Evolutionary conservation across 306 rosid species (phyloP).

Genomic region (Ammopiptanthus mongolicus): DNA sequence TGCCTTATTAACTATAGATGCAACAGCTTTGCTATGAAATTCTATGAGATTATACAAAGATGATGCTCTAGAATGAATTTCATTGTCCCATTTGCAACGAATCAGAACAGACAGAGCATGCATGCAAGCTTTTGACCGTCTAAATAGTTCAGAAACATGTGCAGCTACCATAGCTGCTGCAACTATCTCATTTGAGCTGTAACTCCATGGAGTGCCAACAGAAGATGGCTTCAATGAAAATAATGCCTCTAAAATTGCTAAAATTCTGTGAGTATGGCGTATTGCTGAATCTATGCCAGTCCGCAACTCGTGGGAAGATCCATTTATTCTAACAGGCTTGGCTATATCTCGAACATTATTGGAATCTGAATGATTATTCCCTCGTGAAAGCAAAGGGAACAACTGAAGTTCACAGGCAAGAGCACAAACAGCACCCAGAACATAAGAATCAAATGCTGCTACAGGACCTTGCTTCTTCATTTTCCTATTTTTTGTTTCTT

Average conservation of each 20-base stretch:
- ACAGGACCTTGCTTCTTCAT: slow-evolving; percentile 81
- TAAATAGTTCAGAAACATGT: slow-evolving; percentile 87
- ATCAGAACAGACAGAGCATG: slow-evolving; percentile 83
- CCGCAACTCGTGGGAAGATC: slow-evolving; percentile 51
- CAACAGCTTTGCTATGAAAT: slow-evolving; percentile 88
- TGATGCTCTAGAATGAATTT: slow-evolving; percentile 81
- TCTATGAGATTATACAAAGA: slow-evolving; percentile 90
- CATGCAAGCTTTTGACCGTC: slow-evolving; percentile 97
- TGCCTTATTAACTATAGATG: slow-evolving; percentile 83
- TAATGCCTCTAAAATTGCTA: slow-evolving; percentile 86
- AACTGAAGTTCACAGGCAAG: slow-evolving; percentile 93
- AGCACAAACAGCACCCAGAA: slow-evolving; percentile 94
- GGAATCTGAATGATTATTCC: slow-evolving; percentile 40
- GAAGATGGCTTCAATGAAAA: slow-evolving; percentile 91
- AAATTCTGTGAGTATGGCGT: slow-evolving; percentile 83
- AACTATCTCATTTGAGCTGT: slow-evolving; percentile 94
- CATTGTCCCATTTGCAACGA: slow-evolving; percentile 90
- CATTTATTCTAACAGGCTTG: slow-evolving; percentile 56
- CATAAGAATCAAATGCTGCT: slow-evolving; percentile 96
- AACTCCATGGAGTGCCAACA: slow-evolving; percentile 96
- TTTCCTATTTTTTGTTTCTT: slow-evolving; percentile 49
- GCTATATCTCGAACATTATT: slow-evolving; percentile 37
- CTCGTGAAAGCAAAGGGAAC: slow-evolving; percentile 68
- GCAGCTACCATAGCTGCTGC: slow-evolving; percentile 99
- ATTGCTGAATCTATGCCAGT: slow-evolving; percentile 74